Evolutionary conservation across 2,329 filamentous ascomycete species (phyloP).

Genomic region (Fusarium sp.): DNA sequence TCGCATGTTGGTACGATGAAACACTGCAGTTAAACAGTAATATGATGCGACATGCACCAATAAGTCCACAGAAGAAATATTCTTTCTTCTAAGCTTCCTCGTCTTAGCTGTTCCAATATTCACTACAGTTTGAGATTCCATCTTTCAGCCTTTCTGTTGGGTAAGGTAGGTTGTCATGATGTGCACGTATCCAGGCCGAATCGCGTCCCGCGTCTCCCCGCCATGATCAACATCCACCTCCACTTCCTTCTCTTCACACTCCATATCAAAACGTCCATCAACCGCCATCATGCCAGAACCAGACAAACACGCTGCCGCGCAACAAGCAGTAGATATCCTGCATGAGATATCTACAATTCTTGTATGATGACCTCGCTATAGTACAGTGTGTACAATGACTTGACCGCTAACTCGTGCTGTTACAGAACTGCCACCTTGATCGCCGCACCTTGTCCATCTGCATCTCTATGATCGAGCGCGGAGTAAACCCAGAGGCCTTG

Average conservation of each 20-base stretch:
- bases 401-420: conserved; percentile 2
- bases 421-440: conserved; percentile 93
- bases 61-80: not conserved
- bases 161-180: conserved; percentile 9
- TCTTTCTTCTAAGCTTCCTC: not conserved
- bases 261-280: conserved; percentile 16
- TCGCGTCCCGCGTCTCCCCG: conserved; percentile 43
- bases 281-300: conserved; percentile 60
- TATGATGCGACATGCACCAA: not conserved
- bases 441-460: conserved; percentile 92
- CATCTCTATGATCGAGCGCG: conserved; percentile 96
- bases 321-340: conserved; percentile 85
- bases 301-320: conserved; percentile 80
- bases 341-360: conserved; percentile 90
- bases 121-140: not conserved
- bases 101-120: no score
- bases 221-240: conserved; percentile 32
- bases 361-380: conserved; percentile 63
- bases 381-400: not conserved
- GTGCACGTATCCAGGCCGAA: conserved; percentile 5
- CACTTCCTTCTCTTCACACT: conserved; percentile 30
- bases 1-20: not conserved
- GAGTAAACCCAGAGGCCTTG: conserved; percentile 93
- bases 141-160: not conserved
- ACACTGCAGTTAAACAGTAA: not conserved